These are phyloP conservation scores for Ogataea pini DNA, from an alignment of 805 yeast genomes.

Conservation along the genomic window DNA sequence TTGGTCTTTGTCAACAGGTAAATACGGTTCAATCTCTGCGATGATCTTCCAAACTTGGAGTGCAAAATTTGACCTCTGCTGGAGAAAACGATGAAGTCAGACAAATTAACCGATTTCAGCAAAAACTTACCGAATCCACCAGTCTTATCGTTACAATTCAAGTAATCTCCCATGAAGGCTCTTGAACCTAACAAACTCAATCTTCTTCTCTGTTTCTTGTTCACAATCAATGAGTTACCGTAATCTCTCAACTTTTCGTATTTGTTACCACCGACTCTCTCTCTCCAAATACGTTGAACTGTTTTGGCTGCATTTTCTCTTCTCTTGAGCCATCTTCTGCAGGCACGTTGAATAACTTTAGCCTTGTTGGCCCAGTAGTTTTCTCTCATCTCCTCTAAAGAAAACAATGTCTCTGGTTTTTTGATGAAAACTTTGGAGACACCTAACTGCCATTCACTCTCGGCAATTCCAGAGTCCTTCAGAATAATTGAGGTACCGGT, in stretches of 20 bases:
- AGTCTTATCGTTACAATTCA: conserved; percentile 71
- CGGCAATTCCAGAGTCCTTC: conserved; percentile 64
- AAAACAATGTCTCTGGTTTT: conserved; percentile 94
- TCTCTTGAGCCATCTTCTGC: conserved; percentile 80
- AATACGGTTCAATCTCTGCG: conserved; percentile 71
- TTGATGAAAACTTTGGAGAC: conserved; percentile 90
- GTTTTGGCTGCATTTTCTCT: conserved; percentile 84
- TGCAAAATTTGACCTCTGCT: conserved; percentile 76
- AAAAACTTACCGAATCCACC: conserved; percentile 79
- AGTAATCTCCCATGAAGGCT: conserved; percentile 91
- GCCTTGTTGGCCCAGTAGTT: conserved; percentile 99
- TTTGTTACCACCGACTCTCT: conserved; percentile 75
- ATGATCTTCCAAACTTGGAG: conserved; percentile 90
- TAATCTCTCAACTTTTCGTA: conserved; percentile 82
- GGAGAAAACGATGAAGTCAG: conserved; percentile 74
- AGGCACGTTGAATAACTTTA: conserved; percentile 93
- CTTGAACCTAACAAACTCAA: conserved; percentile 86
- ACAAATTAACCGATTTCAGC: conserved; percentile 65
- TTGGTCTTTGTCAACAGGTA: conserved; percentile 64
- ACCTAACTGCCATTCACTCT: conserved; percentile 86
- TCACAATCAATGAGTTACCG: conserved; percentile 69
- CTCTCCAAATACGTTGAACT: conserved; percentile 83
- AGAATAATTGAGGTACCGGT: conserved; percentile 54
- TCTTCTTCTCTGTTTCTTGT: conserved; percentile 85
- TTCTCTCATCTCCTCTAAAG: conserved; percentile 94